phyloP scores from a whole-genome alignment of 331 rosid genomes.

The Prunus yedoensis region DNA sequence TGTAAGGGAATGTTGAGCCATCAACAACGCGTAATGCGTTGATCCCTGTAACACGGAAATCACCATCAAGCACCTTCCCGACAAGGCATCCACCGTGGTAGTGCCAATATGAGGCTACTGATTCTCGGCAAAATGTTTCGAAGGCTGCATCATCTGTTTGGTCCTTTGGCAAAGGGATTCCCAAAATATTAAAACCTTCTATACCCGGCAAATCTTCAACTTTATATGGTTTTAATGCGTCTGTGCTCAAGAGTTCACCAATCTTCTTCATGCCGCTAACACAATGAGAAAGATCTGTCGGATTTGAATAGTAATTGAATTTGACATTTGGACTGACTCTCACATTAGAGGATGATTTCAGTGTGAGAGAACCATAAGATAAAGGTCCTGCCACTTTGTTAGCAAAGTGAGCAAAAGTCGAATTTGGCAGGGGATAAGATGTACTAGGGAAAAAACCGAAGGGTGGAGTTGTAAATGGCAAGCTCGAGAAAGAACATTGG shows the following conservation, averaged over 20 bases:
- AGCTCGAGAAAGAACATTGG: not conserved
- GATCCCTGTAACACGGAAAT: slow-evolving; percentile 10
- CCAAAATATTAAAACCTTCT: too few relatives aligned
- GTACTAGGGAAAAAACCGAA: not conserved
- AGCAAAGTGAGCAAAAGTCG: not conserved
- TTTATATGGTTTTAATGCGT: not conserved
- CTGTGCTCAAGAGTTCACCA: slow-evolving; percentile 23
- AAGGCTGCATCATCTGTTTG: too few relatives aligned
- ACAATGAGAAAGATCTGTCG: slow-evolving; percentile 18
- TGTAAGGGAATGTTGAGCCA: slow-evolving; percentile 9
- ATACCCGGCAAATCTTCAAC: not conserved
- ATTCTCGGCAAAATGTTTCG: slow-evolving; percentile 8
- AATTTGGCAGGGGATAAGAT: not conserved
- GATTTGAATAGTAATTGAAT: slow-evolving; percentile 23
- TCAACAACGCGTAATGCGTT: slow-evolving; percentile 23
- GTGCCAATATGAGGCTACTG: slow-evolving; percentile 24
- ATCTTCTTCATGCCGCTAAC: slow-evolving; percentile 26
- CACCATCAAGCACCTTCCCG: slow-evolving; percentile 17
- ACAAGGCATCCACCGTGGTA: slow-evolving; percentile 28
- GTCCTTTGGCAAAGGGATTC: too few relatives aligned
- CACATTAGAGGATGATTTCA: slow-evolving; percentile 14
- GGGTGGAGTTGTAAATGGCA: slow-evolving; percentile 4
- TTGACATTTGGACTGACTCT: slow-evolving; percentile 6
- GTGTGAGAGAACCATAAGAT: slow-evolving; percentile 9
- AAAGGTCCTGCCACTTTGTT: slow-evolving; percentile 4